phyloP scores from a whole-genome alignment of 352 stramenopile species.

The Globisporangium perplexum region DNA sequence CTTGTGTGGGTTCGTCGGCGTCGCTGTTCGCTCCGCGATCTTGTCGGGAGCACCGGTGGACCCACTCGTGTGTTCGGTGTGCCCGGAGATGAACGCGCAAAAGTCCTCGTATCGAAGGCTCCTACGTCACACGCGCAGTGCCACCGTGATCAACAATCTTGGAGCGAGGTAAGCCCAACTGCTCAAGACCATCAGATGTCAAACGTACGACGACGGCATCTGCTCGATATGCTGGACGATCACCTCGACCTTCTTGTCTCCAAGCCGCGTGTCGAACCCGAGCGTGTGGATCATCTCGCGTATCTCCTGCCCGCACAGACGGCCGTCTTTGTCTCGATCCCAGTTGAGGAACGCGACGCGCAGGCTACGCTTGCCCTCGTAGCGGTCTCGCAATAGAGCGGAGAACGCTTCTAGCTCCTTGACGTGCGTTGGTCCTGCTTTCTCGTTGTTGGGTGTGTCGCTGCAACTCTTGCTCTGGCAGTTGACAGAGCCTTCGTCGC shows the following conservation, averaged over 20 bases:
- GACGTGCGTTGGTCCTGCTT: too few species aligned
- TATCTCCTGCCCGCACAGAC: constrained; percentile 29
- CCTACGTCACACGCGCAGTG: constrained; percentile 8
- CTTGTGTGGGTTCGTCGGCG: not conserved
- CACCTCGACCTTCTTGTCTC: constrained; percentile 25
- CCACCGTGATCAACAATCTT: too few species aligned
- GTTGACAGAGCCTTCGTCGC: not conserved
- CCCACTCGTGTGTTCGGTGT: not conserved
- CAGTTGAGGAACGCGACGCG: constrained; percentile 52
- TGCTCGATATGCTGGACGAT: constrained; percentile 31
- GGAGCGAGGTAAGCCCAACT: too few species aligned
- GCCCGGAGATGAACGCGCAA: constrained; percentile 25
- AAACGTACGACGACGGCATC: constrained; percentile 24
- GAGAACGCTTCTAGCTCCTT: constrained; percentile 30
- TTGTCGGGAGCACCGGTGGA: not conserved
- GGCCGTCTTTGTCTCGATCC: constrained; percentile 51
- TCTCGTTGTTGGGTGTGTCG: not conserved
- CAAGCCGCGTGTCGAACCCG: constrained; percentile 28
- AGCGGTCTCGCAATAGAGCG: constrained; percentile 40
- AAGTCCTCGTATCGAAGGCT: constrained; percentile 49
- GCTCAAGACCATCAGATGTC: not conserved
- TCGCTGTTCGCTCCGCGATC: not conserved
- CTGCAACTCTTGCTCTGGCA: not conserved
- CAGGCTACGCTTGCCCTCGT: constrained; percentile 50
- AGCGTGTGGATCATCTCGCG: constrained; percentile 37